These are phyloP conservation scores for barrel medic (Medicago truncatula) DNA, from an alignment of 306 rosid species.

Conservation along the genomic window DNA sequence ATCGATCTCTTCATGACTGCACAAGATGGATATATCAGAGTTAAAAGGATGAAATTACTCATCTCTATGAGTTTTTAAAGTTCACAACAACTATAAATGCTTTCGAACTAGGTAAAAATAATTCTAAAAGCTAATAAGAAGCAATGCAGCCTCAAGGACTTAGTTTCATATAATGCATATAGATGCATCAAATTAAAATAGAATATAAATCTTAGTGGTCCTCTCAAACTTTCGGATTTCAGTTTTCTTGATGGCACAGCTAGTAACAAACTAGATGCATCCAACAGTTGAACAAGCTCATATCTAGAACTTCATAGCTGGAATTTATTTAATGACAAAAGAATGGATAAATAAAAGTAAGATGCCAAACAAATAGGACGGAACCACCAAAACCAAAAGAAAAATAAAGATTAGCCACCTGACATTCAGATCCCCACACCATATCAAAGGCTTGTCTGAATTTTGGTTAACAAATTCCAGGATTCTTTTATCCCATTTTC, in stretches of 20 bases:
- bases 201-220: slow-evolving; percentile 17
- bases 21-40: slow-evolving; percentile 40
- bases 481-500: slow-evolving; percentile 96
- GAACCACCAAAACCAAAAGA: slow-evolving; percentile 26
- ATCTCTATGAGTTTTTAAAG: background rate
- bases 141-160: slow-evolving; percentile 3
- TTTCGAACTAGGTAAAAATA: slow-evolving; percentile 21
- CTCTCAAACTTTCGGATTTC: slow-evolving; percentile 28
- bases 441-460: slow-evolving; percentile 92
- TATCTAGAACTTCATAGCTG: slow-evolving; percentile 27
- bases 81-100: background rate
- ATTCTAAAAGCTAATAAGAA: slow-evolving; percentile 7
- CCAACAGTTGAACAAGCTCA: slow-evolving; percentile 11
- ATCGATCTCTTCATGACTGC: slow-evolving; percentile 98
- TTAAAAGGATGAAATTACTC: slow-evolving; percentile 21
- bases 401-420: slow-evolving; percentile 59
- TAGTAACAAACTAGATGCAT: slow-evolving; percentile 29
- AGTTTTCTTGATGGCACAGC: slow-evolving; percentile 15
- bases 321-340: slow-evolving; percentile 25
- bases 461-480: slow-evolving; percentile 74
- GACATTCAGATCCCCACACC: slow-evolving; percentile 99
- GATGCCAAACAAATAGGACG: slow-evolving; percentile 33
- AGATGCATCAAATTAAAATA: slow-evolving; percentile 17
- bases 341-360: slow-evolving; percentile 31
- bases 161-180: slow-evolving; percentile 21